Base-by-base conservation (phyloP, 2,329 filamentous ascomycete genomes). In the Talaromyces atroroseus region DNA sequence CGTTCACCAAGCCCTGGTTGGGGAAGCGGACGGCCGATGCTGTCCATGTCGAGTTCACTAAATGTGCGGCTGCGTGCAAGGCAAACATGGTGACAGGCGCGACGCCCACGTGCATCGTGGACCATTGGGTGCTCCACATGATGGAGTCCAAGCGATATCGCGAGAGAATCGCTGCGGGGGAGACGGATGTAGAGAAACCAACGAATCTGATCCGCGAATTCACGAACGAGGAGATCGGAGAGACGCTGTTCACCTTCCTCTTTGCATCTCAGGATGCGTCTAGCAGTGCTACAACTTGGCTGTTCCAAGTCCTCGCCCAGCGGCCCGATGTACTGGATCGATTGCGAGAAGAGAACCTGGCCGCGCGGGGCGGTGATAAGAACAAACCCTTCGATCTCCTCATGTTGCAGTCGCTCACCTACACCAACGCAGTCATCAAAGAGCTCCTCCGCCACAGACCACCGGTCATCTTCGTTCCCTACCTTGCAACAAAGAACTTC, bases 191-290 rank as follows among this genome's bases (percentile, higher is more conserved):
- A 6, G 85, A 89, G 74, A 96, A 96, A 82, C 92, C 92, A 52
- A 76, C 84, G 24, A 89, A 88, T 64, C 72, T 95, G 26, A 82
- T 96, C 55, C 89, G 92, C 68, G 85, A 89, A 65, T 96, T 96
- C 74, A 86, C 82, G 74, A 89, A 96, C 70, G 88, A 86, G 66
- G 92, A 96, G 74, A 96, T 96, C 67, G 82, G 90, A 57, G 89
- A 94, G 79, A 96, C 92, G 20, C 72, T 96, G 67, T 96, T 96
- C 77, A 95, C 92, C 49, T 96, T 96, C 80, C 81, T 96, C 59
- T 96, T 97, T 75, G 92, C 92, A 59, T 96, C 92, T 5, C 94
- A 97, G 76, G 92, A 99, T 73, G 92, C 94, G 63, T 96, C 94
- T 60, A 92, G 88, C 76, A 95, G 90, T 68, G 92, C 94, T 59